Conservation (phyloP, 352 stramenopile species). For the Pythium utonaiense region DNA sequence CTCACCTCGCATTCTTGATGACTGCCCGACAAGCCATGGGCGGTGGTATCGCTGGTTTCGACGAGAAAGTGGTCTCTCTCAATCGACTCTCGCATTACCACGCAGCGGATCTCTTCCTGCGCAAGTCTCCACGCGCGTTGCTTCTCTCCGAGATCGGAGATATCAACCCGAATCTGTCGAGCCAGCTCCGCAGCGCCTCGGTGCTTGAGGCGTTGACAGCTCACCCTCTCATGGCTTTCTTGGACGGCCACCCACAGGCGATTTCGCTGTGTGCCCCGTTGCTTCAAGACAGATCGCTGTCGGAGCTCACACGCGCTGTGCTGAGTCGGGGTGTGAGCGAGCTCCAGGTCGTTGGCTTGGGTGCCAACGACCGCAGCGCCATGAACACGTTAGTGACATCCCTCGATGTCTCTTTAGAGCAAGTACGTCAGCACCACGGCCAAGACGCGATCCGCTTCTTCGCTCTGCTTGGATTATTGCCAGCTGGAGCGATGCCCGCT, state of each 20-base stretch:
- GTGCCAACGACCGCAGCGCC: constrained; percentile 60
- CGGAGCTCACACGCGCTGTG: constrained; percentile 69
- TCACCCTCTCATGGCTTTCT: constrained; percentile 75
- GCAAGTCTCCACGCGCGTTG: constrained; percentile 65
- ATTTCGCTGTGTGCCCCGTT: constrained; percentile 76
- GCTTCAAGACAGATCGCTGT: constrained; percentile 68
- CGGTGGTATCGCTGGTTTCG: constrained; percentile 61
- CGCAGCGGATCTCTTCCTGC: constrained; percentile 71
- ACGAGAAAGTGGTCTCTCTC: constrained; percentile 79
- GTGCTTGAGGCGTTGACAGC: constrained; percentile 58
- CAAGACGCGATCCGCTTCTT: constrained; percentile 76
- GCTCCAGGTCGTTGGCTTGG: constrained; percentile 59
- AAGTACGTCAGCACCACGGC: constrained; percentile 64
- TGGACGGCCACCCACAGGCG: constrained; percentile 76
- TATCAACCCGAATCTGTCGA: constrained; percentile 30
- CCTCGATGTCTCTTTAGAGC: constrained; percentile 66
- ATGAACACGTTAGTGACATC: constrained; percentile 78
- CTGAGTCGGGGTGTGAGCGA: constrained; percentile 66
- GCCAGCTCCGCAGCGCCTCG: constrained; percentile 28
- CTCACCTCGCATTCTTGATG: constrained; percentile 62
- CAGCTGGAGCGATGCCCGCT: constrained; percentile 65
- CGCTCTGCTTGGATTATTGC: constrained; percentile 60
- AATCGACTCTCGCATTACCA: constrained; percentile 71
- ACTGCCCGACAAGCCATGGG: constrained; percentile 72
- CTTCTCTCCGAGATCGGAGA: constrained; percentile 66